Evolutionary conservation across 2,329 filamentous ascomycete genomes (phyloP), one percentile per base, ranked within the genome.

Genomic region (Nakataea oryzae): DNA sequence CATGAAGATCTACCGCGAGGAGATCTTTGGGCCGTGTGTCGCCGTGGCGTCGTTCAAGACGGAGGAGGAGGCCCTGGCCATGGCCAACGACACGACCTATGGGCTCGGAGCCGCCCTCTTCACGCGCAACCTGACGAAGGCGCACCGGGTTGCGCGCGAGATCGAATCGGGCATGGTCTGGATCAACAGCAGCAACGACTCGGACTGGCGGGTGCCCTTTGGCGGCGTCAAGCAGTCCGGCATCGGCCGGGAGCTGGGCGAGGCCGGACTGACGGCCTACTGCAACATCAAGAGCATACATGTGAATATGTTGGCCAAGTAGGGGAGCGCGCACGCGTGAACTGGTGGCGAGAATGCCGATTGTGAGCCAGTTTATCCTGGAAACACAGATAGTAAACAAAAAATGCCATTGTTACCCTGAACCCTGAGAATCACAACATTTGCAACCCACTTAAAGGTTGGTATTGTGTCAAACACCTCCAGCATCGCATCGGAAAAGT

Each of bases 101-200:
- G 84, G 84, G 7, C 74, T 86, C 0, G 83, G 82, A 5, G 76
- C 79, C 8, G 80, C 83, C 0, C 71, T 87, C 3, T 87, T 86
- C 66, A 86, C 84, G 0, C 74, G 78, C 67, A 78, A 86, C 68
- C 76, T 86, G 63, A 75, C 71, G 58, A 71, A 72, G 66, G 76
- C 75, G 28, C 76, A 78, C 66, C 69, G 73, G 47, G 74, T 77
- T 9, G 76, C 79, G 32, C 78, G 79, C 63, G 83, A 81, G 60
- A 80, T 86, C 58, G 81, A 85, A 70, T 80, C 81, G 12, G 83
- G 83, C 58, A 78, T 77, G 75, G 76, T 79, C 56, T 79, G 77
- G 77, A 74, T 79, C 67, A 79, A 79, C 68, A 75, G 73, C 69
- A 75, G 74, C 69, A 73, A 75, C 63, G 73, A 74, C 61, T 72